Percentiles rank a stretch among this genome's conserved stretches.
These are phyloP conservation scores for Botrytis galanthina DNA, from an alignment of 2,329 filamentous ascomycete genomes.

Conservation along the genomic window DNA sequence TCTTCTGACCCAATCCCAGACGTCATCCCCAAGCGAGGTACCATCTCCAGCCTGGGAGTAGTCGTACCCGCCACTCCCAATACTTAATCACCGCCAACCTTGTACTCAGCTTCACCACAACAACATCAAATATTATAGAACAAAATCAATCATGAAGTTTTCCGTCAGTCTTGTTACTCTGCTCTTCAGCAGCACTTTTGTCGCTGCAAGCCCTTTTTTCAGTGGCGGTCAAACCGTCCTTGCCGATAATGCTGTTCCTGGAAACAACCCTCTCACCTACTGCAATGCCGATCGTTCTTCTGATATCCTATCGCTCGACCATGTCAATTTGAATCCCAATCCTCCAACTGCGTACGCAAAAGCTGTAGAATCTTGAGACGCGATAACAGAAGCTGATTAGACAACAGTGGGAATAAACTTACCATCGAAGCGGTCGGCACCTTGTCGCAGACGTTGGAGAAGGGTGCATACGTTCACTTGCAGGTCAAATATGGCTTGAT, in stretches of 20 bases:
- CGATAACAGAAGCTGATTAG: constrained; percentile 28
- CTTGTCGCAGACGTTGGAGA: constrained; percentile 68
- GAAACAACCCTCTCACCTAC: constrained; percentile 80
- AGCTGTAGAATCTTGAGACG: neutral
- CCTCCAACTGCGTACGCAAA: constrained; percentile 76
- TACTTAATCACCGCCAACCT: constrained; percentile 14
- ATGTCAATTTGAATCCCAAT: constrained; percentile 80
- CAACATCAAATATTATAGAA: constrained; percentile 13
- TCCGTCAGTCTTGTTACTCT: constrained; percentile 32
- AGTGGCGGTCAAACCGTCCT: constrained; percentile 48
- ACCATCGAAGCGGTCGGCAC: constrained; percentile 74
- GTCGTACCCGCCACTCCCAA: constrained; percentile 19
- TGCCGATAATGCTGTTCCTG: constrained; percentile 46
- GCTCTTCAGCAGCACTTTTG: constrained; percentile 35
- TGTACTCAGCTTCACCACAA: constrained; percentile 18
- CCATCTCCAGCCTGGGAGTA: neutral
- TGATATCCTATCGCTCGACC: constrained; percentile 73
- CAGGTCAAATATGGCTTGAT: constrained; percentile 95
- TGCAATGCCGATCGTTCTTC: constrained; percentile 64
- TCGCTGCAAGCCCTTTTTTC: constrained; percentile 47
- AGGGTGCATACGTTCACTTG: constrained; percentile 78
- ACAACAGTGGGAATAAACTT: constrained; percentile 69
- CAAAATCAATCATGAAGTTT: constrained; percentile 36
- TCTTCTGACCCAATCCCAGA: constrained; percentile 19
- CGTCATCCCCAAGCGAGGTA: constrained; percentile 15